phyloP scores from a whole-genome alignment of 345 rosid genomes.

The Arabis alpina region DNA sequence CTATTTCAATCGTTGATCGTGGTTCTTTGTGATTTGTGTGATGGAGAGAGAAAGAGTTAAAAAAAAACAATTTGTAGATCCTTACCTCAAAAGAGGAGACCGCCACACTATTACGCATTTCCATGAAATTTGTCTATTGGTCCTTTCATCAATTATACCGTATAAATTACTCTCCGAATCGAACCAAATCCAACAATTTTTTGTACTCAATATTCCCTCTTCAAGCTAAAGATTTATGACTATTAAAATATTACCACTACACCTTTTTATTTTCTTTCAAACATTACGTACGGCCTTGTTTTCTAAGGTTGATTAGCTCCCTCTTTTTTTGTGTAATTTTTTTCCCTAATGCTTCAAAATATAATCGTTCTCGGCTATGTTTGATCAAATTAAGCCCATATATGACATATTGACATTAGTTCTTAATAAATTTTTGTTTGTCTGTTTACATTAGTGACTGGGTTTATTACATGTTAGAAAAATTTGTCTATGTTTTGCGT shows the following conservation, averaged over 20 bases:
- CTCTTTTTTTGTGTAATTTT: background rate
- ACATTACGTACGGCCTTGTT: background rate
- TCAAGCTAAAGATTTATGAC: constrained; percentile 18
- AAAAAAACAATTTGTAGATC: constrained; percentile 9
- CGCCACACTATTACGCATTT: constrained; percentile 39
- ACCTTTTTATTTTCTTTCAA: background rate
- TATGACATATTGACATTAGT: background rate
- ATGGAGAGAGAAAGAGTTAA: constrained; percentile 1
- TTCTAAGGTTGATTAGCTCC: constrained; percentile 11
- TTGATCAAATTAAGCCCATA: background rate
- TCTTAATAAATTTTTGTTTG: background rate
- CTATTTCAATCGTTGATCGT: background rate
- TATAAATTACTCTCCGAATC: constrained; percentile 28
- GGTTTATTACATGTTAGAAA: background rate
- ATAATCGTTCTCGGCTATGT: background rate
- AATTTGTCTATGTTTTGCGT: background rate
- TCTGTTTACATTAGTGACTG: background rate
- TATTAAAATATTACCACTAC: constrained; percentile 29
- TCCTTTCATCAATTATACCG: constrained; percentile 10
- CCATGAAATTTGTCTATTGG: constrained; percentile 18
- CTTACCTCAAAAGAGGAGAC: constrained; percentile 46
- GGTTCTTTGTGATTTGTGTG: background rate
- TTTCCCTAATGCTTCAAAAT: too few relatives aligned
- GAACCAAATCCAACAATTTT: constrained; percentile 37
- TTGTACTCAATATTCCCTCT: constrained; percentile 38